Percentiles rank a stretch among this genome's conserved stretches.
Conservation (phyloP, 257 asterid genomes). For the Eucommia ulmoides region DNA sequence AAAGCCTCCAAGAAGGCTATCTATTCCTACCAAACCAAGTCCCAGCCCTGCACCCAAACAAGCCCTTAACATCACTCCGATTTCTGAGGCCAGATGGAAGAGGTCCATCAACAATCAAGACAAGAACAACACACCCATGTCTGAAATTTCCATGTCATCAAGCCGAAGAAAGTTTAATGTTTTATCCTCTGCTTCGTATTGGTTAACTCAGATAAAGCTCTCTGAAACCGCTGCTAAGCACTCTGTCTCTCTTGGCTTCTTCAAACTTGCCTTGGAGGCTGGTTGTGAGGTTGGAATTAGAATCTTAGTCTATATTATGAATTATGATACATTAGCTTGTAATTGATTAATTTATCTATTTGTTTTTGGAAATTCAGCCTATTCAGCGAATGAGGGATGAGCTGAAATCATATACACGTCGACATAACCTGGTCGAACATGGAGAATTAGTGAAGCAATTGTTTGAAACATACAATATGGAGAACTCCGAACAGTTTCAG, state of each 20-base stretch:
- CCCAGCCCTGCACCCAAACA: conserved; percentile 47
- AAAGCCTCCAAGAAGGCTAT: conserved; percentile 84
- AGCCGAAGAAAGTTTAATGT: conserved; percentile 42
- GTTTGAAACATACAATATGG: conserved; percentile 54
- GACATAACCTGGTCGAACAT: conserved; percentile 38
- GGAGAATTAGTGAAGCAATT: conserved; percentile 52
- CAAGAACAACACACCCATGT: conserved; percentile 47
- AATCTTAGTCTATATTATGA: too few relatives aligned
- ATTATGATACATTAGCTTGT: too few relatives aligned
- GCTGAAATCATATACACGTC: conserved; percentile 47
- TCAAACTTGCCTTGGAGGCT: conserved; percentile 77
- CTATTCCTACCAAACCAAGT: conserved; percentile 62
- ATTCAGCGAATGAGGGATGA: conserved; percentile 62
- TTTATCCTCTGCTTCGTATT: conserved; percentile 67
- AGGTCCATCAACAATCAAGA: conserved; percentile 30
- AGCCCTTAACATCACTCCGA: conserved; percentile 57
- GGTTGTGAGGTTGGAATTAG: conserved; percentile 92
- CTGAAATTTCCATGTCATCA: conserved; percentile 49
- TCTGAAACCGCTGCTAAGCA: conserved; percentile 82
- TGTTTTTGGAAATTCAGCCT: conserved; percentile 33
- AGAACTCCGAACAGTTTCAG: conserved; percentile 38
- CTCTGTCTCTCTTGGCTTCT: conserved; percentile 73
- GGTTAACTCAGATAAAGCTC: conserved; percentile 74
- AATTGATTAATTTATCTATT: too few relatives aligned
- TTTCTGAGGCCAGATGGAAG: conserved; percentile 58